A percentile compares a stretch with the other conserved stretches of the same genome.
Evolutionary conservation across 257 asterid species (phyloP).

Genomic region (Solanum medicagineum): DNA sequence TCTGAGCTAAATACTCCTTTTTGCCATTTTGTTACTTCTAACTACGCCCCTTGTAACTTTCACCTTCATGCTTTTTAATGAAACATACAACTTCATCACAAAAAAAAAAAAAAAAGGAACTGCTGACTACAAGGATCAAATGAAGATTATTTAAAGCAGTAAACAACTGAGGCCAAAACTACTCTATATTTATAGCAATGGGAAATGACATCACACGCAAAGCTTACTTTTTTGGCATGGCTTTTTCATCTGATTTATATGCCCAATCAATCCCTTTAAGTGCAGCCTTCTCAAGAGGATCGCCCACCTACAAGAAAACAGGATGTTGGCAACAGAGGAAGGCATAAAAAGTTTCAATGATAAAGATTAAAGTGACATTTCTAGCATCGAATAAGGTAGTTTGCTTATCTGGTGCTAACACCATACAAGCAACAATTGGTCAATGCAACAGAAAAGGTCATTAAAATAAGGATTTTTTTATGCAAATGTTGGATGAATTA

Average conservation of each 20-base stretch:
- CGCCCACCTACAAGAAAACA: constrained; percentile 77
- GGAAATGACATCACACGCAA: neutral
- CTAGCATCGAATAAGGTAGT: neutral
- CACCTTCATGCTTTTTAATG: too few relatives aligned
- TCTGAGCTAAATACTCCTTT: too few relatives aligned
- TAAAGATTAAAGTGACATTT: neutral
- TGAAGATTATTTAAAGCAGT: neutral
- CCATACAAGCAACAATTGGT: neutral
- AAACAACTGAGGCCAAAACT: neutral
- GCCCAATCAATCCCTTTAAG: constrained; percentile 90
- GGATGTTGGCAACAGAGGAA: neutral
- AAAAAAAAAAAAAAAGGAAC: too few relatives aligned
- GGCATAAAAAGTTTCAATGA: neutral
- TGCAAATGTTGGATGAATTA: neutral
- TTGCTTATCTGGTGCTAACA: neutral
- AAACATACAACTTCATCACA: too few relatives aligned
- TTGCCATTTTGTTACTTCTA: too few relatives aligned
- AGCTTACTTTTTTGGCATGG: constrained; percentile 82
- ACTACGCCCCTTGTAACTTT: too few relatives aligned
- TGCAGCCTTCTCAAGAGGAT: constrained; percentile 99
- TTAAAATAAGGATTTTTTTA: neutral
- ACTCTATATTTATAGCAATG: neutral
- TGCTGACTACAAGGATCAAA: neutral
- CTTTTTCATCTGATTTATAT: constrained; percentile 94
- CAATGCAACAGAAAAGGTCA: neutral